These are phyloP conservation scores for Hibiscus syriacus DNA, from an alignment of 345 rosid species.

Conservation along the genomic window DNA sequence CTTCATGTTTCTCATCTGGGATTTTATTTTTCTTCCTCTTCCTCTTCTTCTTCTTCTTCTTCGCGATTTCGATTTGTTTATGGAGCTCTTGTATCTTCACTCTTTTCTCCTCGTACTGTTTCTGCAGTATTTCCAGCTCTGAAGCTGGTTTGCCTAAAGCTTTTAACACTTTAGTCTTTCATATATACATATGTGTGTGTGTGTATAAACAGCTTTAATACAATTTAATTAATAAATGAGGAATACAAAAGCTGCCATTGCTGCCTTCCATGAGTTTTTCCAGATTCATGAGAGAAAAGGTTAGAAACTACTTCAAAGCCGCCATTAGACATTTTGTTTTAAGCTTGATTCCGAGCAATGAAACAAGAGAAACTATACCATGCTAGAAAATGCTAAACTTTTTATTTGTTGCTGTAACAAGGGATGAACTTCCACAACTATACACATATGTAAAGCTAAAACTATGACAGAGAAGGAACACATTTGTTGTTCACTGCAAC, in stretches of 20 bases:
- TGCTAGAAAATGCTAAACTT: too few species aligned
- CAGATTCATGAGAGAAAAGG: too few species aligned
- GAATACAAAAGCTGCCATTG: slow-evolving; percentile 16
- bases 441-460: background rate
- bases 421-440: background rate
- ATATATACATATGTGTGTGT: too few species aligned
- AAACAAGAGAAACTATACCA: too few species aligned
- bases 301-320: too few species aligned
- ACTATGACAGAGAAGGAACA: background rate
- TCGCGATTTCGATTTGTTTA: background rate
- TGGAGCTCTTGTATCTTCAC: background rate
- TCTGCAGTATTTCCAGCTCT: slow-evolving; percentile 30
- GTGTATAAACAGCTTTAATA: too few species aligned
- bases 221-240: too few species aligned
- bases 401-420: background rate
- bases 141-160: slow-evolving; percentile 6
- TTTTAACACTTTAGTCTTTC: too few species aligned
- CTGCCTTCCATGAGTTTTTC: slow-evolving; percentile 25
- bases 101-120: background rate
- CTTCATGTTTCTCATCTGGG: background rate
- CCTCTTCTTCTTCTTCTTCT: background rate
- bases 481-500: too few species aligned
- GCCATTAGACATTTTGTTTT: too few species aligned
- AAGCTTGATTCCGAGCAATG: too few species aligned
- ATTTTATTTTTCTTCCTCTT: background rate